Base-by-base conservation (phyloP, 371 early-diverging fungal genomes). In the Synchytrium microbalum region DNA sequence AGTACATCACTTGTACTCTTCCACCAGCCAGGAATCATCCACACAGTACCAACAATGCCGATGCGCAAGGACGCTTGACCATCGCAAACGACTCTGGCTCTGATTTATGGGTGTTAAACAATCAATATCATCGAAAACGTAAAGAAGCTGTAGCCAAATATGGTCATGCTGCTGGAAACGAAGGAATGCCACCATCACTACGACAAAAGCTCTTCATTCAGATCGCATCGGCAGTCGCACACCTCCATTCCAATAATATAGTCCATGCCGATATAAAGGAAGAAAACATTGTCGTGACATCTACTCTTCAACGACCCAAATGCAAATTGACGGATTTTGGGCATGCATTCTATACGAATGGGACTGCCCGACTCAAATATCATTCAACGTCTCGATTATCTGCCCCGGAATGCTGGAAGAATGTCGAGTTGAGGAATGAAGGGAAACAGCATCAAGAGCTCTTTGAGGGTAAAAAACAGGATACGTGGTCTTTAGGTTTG, bases 151-250 rank as follows among this genome's bases (percentile, higher is more conserved):
- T n/a, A n/a, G n/a, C n/a, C n/a, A n/a, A n/a, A n/a, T n/a, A n/a
- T n/a, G n/a, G n/a, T n/a, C n/a, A n/a, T n/a, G 46, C 46, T 38
- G 46, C 46, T 38, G 46, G 19, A 38, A 38, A 19, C 19, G 46
- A 38, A 38, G 46, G 91, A 91, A 69, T 72, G 76, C 77, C 46
- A 38, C 46, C 46, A 38, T 81, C 64, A 59, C 69, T 86, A 0
- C 77, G 81, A 31, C 72, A 80, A 66, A 84, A 38, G 46, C 19
- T 91, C 23, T 88, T 89, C 61, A 69, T 69, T n/a, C 92, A 91
- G 65, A 82, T 91, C 52, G 84, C 78, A 3, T 79, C 80, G 2
- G 86, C 87, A 63, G 82, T 91, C 14, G 72, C 79, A 13, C 84
- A 89, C 65, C 76, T 59, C 10, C 59, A 33, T 31, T 5, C 30